phyloP scores from a whole-genome alignment of 23 red algal species.

The Cyanidiococcus yangmingshanensis region DNA sequence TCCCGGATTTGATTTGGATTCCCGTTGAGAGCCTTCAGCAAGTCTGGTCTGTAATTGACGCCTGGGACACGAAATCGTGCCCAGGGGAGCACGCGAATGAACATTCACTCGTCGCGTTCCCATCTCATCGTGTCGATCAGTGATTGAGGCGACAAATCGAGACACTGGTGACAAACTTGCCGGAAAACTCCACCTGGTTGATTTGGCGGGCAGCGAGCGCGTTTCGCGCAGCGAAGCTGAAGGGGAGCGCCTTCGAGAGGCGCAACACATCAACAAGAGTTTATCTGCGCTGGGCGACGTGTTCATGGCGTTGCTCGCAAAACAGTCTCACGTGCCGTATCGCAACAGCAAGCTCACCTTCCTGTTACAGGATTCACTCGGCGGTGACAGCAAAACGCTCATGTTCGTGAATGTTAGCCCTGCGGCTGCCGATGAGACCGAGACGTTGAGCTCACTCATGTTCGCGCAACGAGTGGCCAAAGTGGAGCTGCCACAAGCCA shows the following conservation, averaged over 20 bases:
- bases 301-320: slow-evolving; percentile 50
- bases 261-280: slow-evolving; percentile 98
- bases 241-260: slow-evolving; percentile 81
- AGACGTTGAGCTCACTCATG: slow-evolving; percentile 63
- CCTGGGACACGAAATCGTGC: slow-evolving; percentile 41
- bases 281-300: slow-evolving; percentile 92
- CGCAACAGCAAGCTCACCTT: slow-evolving; percentile 88
- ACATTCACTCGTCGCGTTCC: slow-evolving; percentile 82
- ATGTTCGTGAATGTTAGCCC: slow-evolving; percentile 99
- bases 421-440: slow-evolving; percentile 40
- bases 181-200: slow-evolving; percentile 82
- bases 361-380: slow-evolving; percentile 76
- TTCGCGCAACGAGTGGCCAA: slow-evolving; percentile 76
- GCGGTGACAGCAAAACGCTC: slow-evolving; percentile 95
- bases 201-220: slow-evolving; percentile 85
- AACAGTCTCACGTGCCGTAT: slow-evolving; percentile 73
- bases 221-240: slow-evolving; percentile 53
- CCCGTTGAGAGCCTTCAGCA: slow-evolving; percentile 50
- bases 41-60: slow-evolving; percentile 72
- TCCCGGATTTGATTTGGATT: slow-evolving; percentile 59
- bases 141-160: slow-evolving; percentile 44
- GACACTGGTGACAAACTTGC: slow-evolving; percentile 38
- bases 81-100: slow-evolving; percentile 61
- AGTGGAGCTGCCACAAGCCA: slow-evolving; percentile 54
- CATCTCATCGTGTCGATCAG: slow-evolving; percentile 73